Conservation (phyloP, 1,284 basidiomycete genomes). For the Naganishia cerealis region DNA sequence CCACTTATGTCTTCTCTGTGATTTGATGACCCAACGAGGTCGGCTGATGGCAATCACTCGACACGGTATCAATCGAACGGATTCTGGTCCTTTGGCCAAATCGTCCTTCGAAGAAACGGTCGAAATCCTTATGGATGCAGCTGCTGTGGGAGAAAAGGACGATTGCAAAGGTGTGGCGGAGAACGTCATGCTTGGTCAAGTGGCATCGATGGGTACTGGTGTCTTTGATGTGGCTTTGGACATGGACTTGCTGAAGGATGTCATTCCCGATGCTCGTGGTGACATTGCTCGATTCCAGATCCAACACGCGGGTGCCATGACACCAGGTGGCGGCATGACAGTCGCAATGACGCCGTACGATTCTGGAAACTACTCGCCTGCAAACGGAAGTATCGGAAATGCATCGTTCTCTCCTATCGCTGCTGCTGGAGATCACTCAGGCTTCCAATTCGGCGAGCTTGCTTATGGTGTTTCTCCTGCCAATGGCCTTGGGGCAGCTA, state of each 20-base stretch:
- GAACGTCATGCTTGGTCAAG: constrained; percentile 97
- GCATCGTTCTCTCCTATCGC: constrained; percentile 93
- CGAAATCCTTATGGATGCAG: constrained; percentile 98
- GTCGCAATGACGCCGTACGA: constrained; percentile 88
- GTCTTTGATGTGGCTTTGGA: constrained; percentile 94
- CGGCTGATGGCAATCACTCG: constrained; percentile 97
- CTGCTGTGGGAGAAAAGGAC: constrained; percentile 94
- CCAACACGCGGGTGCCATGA: constrained; percentile 86
- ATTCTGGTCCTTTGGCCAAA: constrained; percentile 94
- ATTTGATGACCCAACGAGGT: constrained; percentile 97
- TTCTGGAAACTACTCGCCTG: constrained; percentile 57
- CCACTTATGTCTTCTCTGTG: constrained; percentile 90
- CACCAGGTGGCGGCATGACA: constrained; percentile 74
- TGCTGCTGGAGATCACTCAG: constrained; percentile 74
- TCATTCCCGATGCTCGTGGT: constrained; percentile 73
- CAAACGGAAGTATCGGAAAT: constrained; percentile 72
- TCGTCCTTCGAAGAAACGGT: constrained; percentile 99
- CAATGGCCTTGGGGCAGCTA: constrained; percentile 61
- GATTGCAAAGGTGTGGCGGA: constrained; percentile 98
- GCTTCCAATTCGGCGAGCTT: constrained; percentile 67
- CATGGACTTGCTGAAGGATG: constrained; percentile 97
- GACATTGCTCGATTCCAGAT: constrained; percentile 71
- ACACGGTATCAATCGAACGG: constrained; percentile 97
- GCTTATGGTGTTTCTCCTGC: constrained; percentile 79
- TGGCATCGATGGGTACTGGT: constrained; percentile 96